Conservation (phyloP, 2,329 filamentous ascomycete genomes). For the Chalara sp. region DNA sequence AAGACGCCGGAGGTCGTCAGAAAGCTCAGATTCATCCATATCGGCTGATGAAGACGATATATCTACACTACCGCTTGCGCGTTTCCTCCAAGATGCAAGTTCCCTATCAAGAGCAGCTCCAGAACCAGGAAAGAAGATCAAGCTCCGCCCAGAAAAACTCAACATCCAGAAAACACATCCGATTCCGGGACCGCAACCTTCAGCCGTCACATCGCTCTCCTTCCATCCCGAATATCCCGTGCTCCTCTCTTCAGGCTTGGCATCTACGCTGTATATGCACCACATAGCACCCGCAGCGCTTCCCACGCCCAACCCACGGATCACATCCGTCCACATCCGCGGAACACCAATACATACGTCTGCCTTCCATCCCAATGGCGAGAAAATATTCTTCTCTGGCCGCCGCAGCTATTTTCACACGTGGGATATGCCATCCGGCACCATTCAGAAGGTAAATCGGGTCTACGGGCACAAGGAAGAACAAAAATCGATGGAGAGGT, state of each 20-base stretch:
- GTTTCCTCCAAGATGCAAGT: conserved; percentile 69
- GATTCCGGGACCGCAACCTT: conserved; percentile 71
- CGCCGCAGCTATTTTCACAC: conserved; percentile 88
- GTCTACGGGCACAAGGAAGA: conserved; percentile 71
- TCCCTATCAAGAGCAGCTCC: conserved; percentile 47
- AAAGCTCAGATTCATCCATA: conserved; percentile 30
- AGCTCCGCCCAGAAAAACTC: conserved; percentile 78
- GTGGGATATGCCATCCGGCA: conserved; percentile 80
- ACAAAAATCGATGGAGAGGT: conserved; percentile 85
- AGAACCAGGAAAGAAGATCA: conserved; percentile 53
- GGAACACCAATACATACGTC: conserved; percentile 79
- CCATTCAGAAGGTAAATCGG: conserved; percentile 74
- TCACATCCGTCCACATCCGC: conserved; percentile 84
- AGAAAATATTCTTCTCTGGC: conserved; percentile 81
- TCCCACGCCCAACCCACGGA: conserved; percentile 75
- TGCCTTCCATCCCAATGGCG: conserved; percentile 68
- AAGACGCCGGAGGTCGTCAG: conserved; percentile 44
- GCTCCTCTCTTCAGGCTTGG: conserved; percentile 80
- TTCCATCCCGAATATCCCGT: conserved; percentile 90
- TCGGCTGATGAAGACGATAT: conserved; percentile 45
- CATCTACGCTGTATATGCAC: conserved; percentile 81
- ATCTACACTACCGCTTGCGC: conserved; percentile 71
- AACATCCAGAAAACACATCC: conserved; percentile 88
- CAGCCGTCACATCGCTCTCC: conserved; percentile 72
- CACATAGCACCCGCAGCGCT: conserved; percentile 73